These are phyloP conservation scores for Quercus mongolica DNA, from an alignment of 306 rosid species.

Conservation along the genomic window DNA sequence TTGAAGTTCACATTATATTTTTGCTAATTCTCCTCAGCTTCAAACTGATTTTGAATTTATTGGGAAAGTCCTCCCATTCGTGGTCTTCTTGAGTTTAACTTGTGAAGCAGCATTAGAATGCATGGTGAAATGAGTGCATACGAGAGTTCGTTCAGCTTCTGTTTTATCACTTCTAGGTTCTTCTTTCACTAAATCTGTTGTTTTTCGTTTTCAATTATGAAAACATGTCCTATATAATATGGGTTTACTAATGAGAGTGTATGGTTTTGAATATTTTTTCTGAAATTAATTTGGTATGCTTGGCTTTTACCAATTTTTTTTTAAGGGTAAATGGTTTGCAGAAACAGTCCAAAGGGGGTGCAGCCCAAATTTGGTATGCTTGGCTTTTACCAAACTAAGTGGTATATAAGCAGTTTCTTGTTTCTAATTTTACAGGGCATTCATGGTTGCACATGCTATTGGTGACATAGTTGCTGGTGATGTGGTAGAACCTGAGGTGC, in stretches of 20 bases:
- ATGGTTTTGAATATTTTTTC: neutral
- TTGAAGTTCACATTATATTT: neutral
- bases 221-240: neutral
- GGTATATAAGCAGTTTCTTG: conserved; percentile 19
- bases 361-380: neutral
- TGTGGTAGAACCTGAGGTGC: conserved; percentile 78
- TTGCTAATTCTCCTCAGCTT: neutral
- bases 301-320: neutral
- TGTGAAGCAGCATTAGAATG: neutral
- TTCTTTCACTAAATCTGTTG: too few species aligned
- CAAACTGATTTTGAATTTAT: neutral
- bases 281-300: neutral
- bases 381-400: neutral
- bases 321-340: too few species aligned
- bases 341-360: too few species aligned
- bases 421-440: conserved; percentile 53
- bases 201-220: neutral
- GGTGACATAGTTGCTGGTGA: conserved; percentile 85
- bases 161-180: neutral
- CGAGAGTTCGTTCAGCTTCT: neutral
- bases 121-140: neutral
- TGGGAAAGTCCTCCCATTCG: neutral
- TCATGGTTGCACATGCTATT: conserved; percentile 84
- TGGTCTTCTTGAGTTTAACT: neutral
- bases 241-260: neutral